These are phyloP conservation scores for Colletotrichum chrysophilum DNA, from an alignment of 2,329 filamentous ascomycete genomes.

Conservation along the genomic window DNA sequence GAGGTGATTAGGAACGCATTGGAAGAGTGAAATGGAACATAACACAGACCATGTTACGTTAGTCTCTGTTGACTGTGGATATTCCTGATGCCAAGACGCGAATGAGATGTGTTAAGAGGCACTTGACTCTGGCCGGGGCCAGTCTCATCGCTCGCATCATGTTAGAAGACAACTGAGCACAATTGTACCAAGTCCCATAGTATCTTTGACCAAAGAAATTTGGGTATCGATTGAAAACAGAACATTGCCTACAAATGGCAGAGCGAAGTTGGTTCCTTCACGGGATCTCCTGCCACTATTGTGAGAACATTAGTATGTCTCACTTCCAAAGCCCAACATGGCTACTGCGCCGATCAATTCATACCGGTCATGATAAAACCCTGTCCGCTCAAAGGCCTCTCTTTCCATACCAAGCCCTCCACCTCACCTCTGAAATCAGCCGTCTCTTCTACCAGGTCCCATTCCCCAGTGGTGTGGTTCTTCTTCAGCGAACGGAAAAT, in stretches of 20 bases:
- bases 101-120: background rate
- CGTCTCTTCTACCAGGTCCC: constrained; percentile 43
- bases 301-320: background rate
- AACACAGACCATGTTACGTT: background rate
- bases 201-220: background rate
- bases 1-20: too few relatives aligned
- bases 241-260: background rate
- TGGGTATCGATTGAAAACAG: background rate
- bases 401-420: constrained; percentile 36
- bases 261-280: background rate
- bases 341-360: constrained; percentile 23
- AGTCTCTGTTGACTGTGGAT: background rate
- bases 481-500: constrained; percentile 41
- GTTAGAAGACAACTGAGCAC: background rate
- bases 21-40: background rate
- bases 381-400: constrained; percentile 40
- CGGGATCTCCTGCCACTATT: background rate
- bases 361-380: constrained; percentile 34
- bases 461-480: constrained; percentile 32
- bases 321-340: background rate
- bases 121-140: background rate
- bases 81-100: background rate
- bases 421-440: constrained; percentile 33
- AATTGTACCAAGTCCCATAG: background rate
- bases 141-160: background rate